Conservation (phyloP, 1,284 basidiomycete genomes). For the Phaffia rhodozyma region DNA sequence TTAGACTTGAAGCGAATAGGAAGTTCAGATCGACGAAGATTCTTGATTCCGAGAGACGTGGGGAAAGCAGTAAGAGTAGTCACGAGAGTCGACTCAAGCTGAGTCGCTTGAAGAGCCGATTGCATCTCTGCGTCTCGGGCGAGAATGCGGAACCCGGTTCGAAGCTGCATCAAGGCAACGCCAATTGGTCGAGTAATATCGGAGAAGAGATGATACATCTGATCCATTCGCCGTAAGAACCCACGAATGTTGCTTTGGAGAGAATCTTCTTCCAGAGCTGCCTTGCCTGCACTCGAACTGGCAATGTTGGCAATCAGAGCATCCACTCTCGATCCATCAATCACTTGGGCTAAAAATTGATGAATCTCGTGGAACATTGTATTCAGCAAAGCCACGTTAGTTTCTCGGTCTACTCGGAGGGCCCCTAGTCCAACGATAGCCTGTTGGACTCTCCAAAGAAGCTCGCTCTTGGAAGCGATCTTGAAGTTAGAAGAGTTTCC, state of each 20-base stretch:
- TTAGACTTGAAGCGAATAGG: slow-evolving; percentile 23
- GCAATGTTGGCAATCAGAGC: slow-evolving; percentile 19
- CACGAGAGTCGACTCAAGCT: slow-evolving; percentile 22
- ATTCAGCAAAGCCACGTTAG: slow-evolving; percentile 51
- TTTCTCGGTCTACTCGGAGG: slow-evolving; percentile 28
- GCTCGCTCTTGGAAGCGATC: slow-evolving; percentile 31
- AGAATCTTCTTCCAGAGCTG: slow-evolving; percentile 30
- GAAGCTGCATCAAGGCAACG: slow-evolving; percentile 51
- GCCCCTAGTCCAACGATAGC: slow-evolving; percentile 28
- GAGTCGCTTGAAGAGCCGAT: slow-evolving; percentile 12
- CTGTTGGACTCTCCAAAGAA: slow-evolving; percentile 29
- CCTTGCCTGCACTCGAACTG: slow-evolving; percentile 21
- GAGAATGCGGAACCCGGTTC: slow-evolving; percentile 58
- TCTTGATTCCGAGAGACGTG: slow-evolving; percentile 23
- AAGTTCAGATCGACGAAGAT: slow-evolving; percentile 20
- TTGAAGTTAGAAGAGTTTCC: slow-evolving; percentile 49
- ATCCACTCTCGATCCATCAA: slow-evolving; percentile 18
- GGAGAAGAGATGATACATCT: slow-evolving; percentile 40
- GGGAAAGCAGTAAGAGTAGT: slow-evolving; percentile 28
- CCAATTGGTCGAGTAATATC: slow-evolving; percentile 61
- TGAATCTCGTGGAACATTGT: slow-evolving; percentile 71
- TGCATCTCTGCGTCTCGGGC: slow-evolving; percentile 23
- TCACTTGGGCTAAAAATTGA: slow-evolving; percentile 45
- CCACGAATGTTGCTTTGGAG: slow-evolving; percentile 37
- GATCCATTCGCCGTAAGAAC: slow-evolving; percentile 38